Evolutionary conservation across 768 basidiomycete species (phyloP).

Genomic region (Amanita rubescens): DNA sequence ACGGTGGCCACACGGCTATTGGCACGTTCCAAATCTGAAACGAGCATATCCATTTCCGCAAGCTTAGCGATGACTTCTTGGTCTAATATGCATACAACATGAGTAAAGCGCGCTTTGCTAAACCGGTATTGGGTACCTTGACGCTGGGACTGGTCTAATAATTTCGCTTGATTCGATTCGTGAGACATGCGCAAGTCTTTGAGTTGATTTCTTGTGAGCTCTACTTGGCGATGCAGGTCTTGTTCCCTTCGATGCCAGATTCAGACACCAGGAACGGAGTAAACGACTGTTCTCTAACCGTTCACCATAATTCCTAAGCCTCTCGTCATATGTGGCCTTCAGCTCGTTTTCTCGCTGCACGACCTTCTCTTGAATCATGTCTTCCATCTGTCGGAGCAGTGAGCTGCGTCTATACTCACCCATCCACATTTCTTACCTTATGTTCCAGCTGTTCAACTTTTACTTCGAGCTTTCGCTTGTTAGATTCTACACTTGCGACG

Average conservation of each 20-base stretch:
- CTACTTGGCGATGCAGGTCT: slow-evolving; percentile 86
- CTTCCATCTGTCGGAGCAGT: slow-evolving; percentile 72
- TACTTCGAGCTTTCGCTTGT: slow-evolving; percentile 68
- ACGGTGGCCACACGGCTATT: slow-evolving; percentile 89
- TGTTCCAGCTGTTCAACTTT: slow-evolving; percentile 76
- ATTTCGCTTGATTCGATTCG: slow-evolving; percentile 87
- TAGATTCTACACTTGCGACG: slow-evolving; percentile 50
- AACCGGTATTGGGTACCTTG: slow-evolving; percentile 50
- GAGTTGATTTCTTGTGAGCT: slow-evolving; percentile 82
- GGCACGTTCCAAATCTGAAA: slow-evolving; percentile 90
- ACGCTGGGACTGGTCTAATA: slow-evolving; percentile 84
- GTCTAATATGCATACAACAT: slow-evolving; percentile 37
- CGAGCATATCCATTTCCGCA: slow-evolving; percentile 91
- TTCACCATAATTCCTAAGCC: slow-evolving; percentile 92
- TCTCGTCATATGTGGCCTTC: slow-evolving; percentile 95
- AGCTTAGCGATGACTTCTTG: slow-evolving; percentile 88
- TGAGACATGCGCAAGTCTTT: slow-evolving; percentile 86
- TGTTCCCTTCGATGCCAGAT: slow-evolving; percentile 56
- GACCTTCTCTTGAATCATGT: slow-evolving; percentile 83
- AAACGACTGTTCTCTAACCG: slow-evolving; percentile 44
- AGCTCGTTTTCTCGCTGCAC: slow-evolving; percentile 93
- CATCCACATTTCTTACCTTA: slow-evolving; percentile 44
- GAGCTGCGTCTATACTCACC: not conserved
- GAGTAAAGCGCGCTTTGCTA: not conserved
- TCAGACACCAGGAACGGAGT: not conserved